Evolutionary conservation across 1,284 basidiomycete species (phyloP), one percentile per base, ranked within the genome.

Genomic region (Omphalotus olearius): DNA sequence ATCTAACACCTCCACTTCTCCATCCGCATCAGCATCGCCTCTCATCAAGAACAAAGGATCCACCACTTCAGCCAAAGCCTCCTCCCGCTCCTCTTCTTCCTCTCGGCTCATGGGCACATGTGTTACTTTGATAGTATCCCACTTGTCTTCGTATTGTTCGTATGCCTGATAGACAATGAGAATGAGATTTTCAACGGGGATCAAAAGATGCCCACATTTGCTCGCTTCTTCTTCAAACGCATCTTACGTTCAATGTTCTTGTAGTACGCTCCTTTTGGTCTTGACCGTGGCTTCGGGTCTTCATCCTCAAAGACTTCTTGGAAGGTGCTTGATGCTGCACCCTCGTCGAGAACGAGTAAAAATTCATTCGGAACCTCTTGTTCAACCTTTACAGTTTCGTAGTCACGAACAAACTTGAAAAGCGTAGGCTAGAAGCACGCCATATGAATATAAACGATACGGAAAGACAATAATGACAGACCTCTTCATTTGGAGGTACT

Each of bases 201-300:
- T 28, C 30, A 45, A 35, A 43, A 48, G 23, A 45, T 17, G 65
- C 82, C 65, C 58, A 91, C 91, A 65, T 86, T 88, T 16, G 78
- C 79, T 11, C 91, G 79, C 65, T 86, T 90, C 74, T 93, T 93
- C 68, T 92, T 91, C 44, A 95, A 71, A 17, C 83, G 73, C 78
- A 92, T 91, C 66, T 91, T 91, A 54, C 88, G 82, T 65, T 87
- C 84, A 54, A 94, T 89, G 62, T 86, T 85, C 69, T 92, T 93
- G 73, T 91, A 93, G 66, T 90, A 93, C 0, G 85, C 92, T 14
- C 87, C 91, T 60, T 81, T 82, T 33, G 66, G 66, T 52, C 76
- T 64, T 43, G 62, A 35, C 5, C 20, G 43, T 47, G 61, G 51
- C 55, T 63, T 62, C 46, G 59, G 35, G 57, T 46, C 46, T 20